Conservation (phyloP, 2,329 filamentous ascomycete genomes). For the Grosmannia clavigera region DNA sequence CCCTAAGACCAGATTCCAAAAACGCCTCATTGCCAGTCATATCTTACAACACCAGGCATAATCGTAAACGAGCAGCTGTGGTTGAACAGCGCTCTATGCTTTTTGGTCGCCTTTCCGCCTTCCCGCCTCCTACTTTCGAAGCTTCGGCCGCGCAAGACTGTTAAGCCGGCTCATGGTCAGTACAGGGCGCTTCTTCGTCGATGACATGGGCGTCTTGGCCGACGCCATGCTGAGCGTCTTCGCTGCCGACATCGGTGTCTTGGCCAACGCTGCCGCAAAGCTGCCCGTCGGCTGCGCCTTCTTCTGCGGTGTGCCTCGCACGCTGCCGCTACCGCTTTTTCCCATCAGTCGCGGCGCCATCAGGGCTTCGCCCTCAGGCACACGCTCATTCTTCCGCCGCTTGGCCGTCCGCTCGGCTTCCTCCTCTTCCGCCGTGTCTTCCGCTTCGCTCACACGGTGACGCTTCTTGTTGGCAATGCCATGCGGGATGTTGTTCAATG, state of each 20-base stretch:
- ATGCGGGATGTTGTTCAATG: constrained; percentile 21
- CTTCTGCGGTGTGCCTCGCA: constrained; percentile 7
- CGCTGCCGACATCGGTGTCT: constrained; percentile 32
- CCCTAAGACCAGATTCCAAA: not conserved
- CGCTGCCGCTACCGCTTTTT: constrained; percentile 1
- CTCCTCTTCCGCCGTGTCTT: constrained; percentile 39
- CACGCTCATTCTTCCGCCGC: constrained; percentile 41
- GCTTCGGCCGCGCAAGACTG: constrained; percentile 49
- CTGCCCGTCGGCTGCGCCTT: not conserved
- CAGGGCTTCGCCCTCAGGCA: constrained; percentile 38
- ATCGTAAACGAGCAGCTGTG: not conserved
- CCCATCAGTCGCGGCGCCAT: constrained; percentile 34
- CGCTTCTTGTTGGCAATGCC: constrained; percentile 57
- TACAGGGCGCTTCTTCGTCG: constrained; percentile 38
- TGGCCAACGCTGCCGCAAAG: not conserved
- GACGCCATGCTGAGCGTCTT: constrained; percentile 33
- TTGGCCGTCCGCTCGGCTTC: constrained; percentile 40
- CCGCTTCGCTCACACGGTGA: constrained; percentile 42
- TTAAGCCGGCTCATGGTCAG: constrained; percentile 48
- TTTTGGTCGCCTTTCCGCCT: not conserved
- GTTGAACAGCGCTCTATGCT: not conserved
- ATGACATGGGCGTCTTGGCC: constrained; percentile 28
- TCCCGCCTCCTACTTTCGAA: constrained; percentile 23
- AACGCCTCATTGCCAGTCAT: not conserved
- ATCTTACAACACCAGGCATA: not conserved